These are phyloP conservation scores for Zasmidium cellare DNA, from an alignment of 2,329 filamentous ascomycete genomes.

Conservation along the genomic window DNA sequence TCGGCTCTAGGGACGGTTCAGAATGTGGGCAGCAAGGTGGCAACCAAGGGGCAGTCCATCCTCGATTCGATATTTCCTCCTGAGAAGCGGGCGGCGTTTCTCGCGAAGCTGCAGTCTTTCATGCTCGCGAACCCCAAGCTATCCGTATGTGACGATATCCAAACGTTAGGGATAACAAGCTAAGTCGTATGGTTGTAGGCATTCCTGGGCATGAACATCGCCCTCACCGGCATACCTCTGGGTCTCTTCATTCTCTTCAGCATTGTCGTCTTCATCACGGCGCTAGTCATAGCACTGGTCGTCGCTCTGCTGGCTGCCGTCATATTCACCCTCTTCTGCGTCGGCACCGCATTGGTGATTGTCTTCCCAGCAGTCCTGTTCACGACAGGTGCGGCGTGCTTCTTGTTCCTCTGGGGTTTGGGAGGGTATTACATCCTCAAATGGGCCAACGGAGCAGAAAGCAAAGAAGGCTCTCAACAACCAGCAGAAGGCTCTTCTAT, in stretches of 20 bases:
- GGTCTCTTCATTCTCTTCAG: constrained; percentile 68
- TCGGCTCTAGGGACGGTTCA: constrained; percentile 32
- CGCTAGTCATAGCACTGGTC: constrained; percentile 60
- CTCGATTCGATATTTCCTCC: constrained; percentile 61
- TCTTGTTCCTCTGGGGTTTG: constrained; percentile 68
- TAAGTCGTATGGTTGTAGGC: constrained; percentile 49
- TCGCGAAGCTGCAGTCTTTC: constrained; percentile 56
- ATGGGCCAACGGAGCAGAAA: constrained; percentile 33
- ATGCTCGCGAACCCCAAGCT: constrained; percentile 66
- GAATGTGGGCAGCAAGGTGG: constrained; percentile 27
- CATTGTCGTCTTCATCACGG: constrained; percentile 62
- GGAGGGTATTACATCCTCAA: constrained; percentile 56
- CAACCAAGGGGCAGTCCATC: constrained; percentile 33
- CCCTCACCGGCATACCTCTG: constrained; percentile 67
- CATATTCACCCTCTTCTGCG: constrained; percentile 67
- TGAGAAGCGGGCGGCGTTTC: constrained; percentile 58
- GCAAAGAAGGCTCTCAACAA: constrained; percentile 13
- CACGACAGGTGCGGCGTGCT: constrained; percentile 61
- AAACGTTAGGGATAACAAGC: background rate
- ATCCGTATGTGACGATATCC: constrained; percentile 57
- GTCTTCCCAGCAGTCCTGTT: constrained; percentile 69
- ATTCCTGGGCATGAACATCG: constrained; percentile 65
- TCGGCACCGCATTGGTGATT: constrained; percentile 65
- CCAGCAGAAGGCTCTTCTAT: constrained; percentile 35
- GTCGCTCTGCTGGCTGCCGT: constrained; percentile 52